Evolutionary conservation across 495 filamentous ascomycete species (phyloP), one percentile per base, ranked within the genome.

Genomic region (Daldinia childiae): DNA sequence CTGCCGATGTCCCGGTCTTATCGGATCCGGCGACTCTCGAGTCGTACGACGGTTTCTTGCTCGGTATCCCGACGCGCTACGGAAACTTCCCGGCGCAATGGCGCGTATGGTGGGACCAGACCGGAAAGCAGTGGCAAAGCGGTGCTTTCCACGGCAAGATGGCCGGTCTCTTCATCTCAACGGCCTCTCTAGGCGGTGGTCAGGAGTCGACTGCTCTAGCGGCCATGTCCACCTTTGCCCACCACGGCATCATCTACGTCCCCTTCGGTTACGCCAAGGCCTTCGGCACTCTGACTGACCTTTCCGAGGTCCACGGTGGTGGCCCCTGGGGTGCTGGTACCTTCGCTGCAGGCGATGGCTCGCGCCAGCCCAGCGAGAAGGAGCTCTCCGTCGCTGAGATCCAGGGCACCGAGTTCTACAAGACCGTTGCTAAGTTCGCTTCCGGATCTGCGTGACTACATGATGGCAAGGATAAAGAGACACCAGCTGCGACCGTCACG

Each of bases 11-110:
- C 80, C 89, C 93, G 36, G 77, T 90, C 59, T 82, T 90, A 74
- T 66, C 76, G 7, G 88, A 91, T 76, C 89, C 93, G 24, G 77
- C 83, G 5, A 83, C 79, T 12, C 88, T 98, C n/a, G 85, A 88
- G 68, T 64, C 87, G 62, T 98, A 95, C 83, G 94, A 98, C 77
- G 95, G 85, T 77, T 90, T 99, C 82, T 90, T 99, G 39, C 87
- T 99, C 69, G 96, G 96, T 74, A 94, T 99, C 81, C 95, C 95
- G 32, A 99, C 95, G n/a, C 90, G 95, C 63, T 99, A 92, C 84
- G 95, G 95, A 79, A 99, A 97, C 89, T 97, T 97, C 87, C 94
- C 95, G 43, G 94, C 91, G 29, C 95, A 99, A 83, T 98, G 91
- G 91, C 98, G 94, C 52, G 74, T 89, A 48, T 96, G 94, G 87